Evolutionary conservation across 345 rosid species (phyloP).

Genomic region (Eucalyptus tenuipes): DNA sequence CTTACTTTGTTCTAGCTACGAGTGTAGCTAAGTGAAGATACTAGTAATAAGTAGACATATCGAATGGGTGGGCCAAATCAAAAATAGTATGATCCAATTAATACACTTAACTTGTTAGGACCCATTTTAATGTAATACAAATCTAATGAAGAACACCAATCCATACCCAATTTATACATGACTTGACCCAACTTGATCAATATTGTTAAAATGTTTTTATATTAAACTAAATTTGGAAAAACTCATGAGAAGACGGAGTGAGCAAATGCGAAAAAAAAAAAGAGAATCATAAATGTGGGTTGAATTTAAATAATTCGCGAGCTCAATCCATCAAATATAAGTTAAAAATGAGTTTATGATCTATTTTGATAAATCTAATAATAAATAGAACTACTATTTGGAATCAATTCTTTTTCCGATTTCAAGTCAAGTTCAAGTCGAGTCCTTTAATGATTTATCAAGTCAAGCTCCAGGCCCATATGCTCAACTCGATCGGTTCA

Average conservation of each 20-base stretch:
- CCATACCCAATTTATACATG: fast-evolving
- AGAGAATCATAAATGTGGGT: fast-evolving
- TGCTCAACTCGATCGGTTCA: not conserved
- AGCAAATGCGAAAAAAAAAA: fast-evolving
- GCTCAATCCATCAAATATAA: fast-evolving
- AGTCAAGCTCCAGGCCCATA: not conserved
- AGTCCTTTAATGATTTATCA: too few species aligned
- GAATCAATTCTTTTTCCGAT: fast-evolving
- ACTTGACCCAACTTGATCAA: too few species aligned
- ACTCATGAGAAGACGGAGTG: fast-evolving
- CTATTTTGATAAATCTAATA: fast-evolving
- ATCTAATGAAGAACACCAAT: too few species aligned
- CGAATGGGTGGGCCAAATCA: not conserved
- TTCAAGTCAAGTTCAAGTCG: not conserved
- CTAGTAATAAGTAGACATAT: not conserved
- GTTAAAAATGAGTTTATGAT: too few species aligned
- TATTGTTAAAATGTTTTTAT: too few species aligned
- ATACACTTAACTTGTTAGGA: fast-evolving
- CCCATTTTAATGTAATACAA: too few species aligned
- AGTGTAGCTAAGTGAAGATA: not conserved
- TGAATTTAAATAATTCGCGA: too few species aligned
- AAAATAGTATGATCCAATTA: too few species aligned
- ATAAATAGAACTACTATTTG: fast-evolving
- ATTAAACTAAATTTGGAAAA: too few species aligned
- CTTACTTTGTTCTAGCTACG: not conserved